Evolutionary conservation across 2,329 filamentous ascomycete species (phyloP).

Genomic region (Alternaria postmessia): DNA sequence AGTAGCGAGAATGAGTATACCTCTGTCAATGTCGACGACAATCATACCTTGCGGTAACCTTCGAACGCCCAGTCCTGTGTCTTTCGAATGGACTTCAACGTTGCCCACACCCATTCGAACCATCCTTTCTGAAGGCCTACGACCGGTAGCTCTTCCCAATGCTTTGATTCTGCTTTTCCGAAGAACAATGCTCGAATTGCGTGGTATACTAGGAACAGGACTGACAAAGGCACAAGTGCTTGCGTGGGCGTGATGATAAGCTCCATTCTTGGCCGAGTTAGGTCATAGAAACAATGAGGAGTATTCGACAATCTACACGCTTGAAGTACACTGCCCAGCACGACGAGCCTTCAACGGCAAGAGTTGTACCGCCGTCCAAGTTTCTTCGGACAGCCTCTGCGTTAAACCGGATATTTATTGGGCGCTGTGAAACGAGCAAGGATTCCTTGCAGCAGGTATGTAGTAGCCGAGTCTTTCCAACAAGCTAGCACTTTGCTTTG

Average conservation of each 20-base stretch:
- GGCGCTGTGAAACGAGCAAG: background rate
- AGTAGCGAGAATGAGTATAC: background rate
- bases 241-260: constrained; percentile 24
- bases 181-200: constrained; percentile 18
- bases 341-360: background rate
- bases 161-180: constrained; percentile 17
- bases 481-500: background rate
- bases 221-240: constrained; percentile 19
- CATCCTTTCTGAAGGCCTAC: constrained; percentile 21
- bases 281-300: background rate
- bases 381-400: background rate
- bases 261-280: constrained; percentile 12
- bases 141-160: constrained; percentile 19
- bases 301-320: background rate
- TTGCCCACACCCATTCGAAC: constrained; percentile 22
- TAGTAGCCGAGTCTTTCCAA: background rate
- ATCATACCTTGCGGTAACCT: constrained; percentile 22
- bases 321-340: background rate
- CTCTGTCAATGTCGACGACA: background rate
- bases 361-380: background rate
- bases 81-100: constrained; percentile 19
- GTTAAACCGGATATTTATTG: background rate
- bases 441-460: constrained; percentile 9
- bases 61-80: constrained; percentile 26
- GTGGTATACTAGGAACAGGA: constrained; percentile 20